phyloP scores from a whole-genome alignment of 176 grass and related monocot species.

The Hyparrhenia diplandra region DNA sequence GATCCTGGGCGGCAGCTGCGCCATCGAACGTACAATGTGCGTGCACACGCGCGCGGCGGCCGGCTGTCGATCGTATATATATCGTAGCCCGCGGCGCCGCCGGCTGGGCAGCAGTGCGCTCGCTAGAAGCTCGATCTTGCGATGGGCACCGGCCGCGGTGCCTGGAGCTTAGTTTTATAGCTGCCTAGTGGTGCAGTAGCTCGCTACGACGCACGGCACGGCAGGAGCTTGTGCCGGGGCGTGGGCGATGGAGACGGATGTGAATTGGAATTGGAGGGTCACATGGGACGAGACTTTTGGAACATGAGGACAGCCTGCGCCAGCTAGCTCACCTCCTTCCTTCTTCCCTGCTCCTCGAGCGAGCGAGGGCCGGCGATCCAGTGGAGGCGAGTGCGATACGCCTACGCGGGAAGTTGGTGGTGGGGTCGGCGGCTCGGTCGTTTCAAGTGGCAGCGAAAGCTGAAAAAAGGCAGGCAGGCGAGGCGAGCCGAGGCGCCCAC shows the following conservation, averaged over 20 bases:
- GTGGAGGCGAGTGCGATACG: background rate
- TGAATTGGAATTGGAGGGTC: conserved; percentile 47
- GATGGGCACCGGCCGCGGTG: conserved; percentile 29
- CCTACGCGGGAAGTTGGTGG: background rate
- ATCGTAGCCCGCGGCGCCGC: background rate
- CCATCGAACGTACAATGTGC: conserved; percentile 3
- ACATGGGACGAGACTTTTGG: conserved; percentile 66
- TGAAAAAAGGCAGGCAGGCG: background rate
- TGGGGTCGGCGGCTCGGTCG: background rate
- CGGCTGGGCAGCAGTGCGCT: background rate
- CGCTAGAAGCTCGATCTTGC: background rate
- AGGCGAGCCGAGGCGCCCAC: too few relatives aligned
- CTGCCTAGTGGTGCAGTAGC: background rate
- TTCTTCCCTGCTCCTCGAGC: background rate
- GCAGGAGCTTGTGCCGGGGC: background rate
- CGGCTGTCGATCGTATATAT: background rate
- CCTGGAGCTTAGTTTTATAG: conserved; percentile 35
- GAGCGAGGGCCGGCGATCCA: background rate
- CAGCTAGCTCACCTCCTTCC: conserved; percentile 30
- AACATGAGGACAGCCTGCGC: conserved; percentile 59
- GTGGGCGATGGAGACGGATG: background rate
- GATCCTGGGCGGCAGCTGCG: conserved; percentile 55
- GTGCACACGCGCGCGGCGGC: background rate
- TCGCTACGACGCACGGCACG: background rate
- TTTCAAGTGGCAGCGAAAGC: conserved; percentile 35